phyloP scores from a whole-genome alignment of 2,329 filamentous ascomycete genomes.

The Aspergillus latus region DNA sequence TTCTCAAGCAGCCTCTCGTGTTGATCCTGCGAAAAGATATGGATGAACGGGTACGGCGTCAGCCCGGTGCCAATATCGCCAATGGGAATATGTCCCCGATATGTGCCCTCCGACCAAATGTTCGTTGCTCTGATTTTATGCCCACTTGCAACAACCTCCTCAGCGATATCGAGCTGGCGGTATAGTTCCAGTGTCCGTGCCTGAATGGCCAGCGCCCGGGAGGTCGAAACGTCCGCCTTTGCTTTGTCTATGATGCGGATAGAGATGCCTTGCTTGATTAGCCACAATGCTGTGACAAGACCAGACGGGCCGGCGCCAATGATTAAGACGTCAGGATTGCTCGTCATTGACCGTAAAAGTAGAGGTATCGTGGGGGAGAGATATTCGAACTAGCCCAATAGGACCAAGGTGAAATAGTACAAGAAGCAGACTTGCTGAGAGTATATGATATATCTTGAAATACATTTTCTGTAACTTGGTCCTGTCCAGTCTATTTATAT shows the following conservation, averaged over 20 bases:
- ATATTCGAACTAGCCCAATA: background rate
- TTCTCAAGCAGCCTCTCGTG: slow-evolving; percentile 33
- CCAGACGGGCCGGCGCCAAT: slow-evolving; percentile 50
- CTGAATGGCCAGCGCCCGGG: slow-evolving; percentile 49
- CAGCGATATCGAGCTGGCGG: slow-evolving; percentile 45
- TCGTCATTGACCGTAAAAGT: background rate
- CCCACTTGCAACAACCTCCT: slow-evolving; percentile 39
- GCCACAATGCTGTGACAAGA: slow-evolving; percentile 46
- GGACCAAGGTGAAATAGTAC: background rate
- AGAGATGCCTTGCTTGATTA: slow-evolving; percentile 48
- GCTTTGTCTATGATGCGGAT: slow-evolving; percentile 51
- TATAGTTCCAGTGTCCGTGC: slow-evolving; percentile 53
- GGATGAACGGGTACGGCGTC: slow-evolving; percentile 34
- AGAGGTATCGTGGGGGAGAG: background rate
- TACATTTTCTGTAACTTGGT: background rate
- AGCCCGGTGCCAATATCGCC: slow-evolving; percentile 25
- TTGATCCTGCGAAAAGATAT: slow-evolving; percentile 28
- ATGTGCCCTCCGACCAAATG: slow-evolving; percentile 33
- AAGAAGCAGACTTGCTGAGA: background rate
- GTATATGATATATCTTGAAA: background rate
- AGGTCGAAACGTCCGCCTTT: slow-evolving; percentile 35
- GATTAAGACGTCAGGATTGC: slow-evolving; percentile 41
- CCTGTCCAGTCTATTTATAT: slow-evolving; percentile 8
- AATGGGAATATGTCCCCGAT: slow-evolving; percentile 25
- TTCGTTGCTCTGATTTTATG: slow-evolving; percentile 40